These are phyloP conservation scores for Colletotrichum eremochloae DNA, from an alignment of 2,329 filamentous ascomycete species.

Conservation along the genomic window DNA sequence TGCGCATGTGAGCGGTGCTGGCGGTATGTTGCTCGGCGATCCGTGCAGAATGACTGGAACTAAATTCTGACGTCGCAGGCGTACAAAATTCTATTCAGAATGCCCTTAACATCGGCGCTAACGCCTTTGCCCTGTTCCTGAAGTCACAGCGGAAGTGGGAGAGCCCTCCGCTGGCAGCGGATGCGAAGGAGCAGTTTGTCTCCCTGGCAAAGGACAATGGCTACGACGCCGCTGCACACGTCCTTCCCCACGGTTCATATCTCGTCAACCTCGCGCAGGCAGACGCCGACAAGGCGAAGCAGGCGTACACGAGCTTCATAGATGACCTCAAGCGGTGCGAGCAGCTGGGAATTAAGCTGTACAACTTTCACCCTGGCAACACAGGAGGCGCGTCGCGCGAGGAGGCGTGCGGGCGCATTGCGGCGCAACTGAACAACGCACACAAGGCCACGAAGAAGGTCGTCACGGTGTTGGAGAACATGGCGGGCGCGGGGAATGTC, in stretches of 20 bases:
- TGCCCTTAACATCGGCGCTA: constrained; percentile 84
- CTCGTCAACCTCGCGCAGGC: constrained; percentile 94
- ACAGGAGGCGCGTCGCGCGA: constrained; percentile 76
- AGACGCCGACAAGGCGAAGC: constrained; percentile 82
- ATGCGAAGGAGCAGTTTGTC: constrained; percentile 78
- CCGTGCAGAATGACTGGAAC: constrained; percentile 5
- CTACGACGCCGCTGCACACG: constrained; percentile 79
- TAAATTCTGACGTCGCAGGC: constrained; percentile 61
- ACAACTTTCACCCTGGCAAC: constrained; percentile 97
- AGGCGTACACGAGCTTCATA: constrained; percentile 88
- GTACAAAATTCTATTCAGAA: constrained; percentile 91
- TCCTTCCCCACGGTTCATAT: constrained; percentile 95
- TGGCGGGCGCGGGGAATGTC: constrained; percentile 91
- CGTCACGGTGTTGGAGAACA: constrained; percentile 91
- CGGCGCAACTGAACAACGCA: constrained; percentile 83
- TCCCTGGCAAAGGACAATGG: constrained; percentile 75
- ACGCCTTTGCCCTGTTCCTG: constrained; percentile 93
- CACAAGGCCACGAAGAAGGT: constrained; percentile 83
- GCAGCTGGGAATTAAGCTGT: constrained; percentile 86
- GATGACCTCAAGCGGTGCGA: constrained; percentile 92
- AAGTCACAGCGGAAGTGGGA: constrained; percentile 97
- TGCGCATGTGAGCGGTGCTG: constrained; percentile 91
- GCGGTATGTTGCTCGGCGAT: constrained; percentile 68
- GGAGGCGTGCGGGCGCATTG: constrained; percentile 83
- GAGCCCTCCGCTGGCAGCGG: constrained; percentile 80